Percentiles rank a stretch among this genome's conserved stretches.
phyloP scores from a whole-genome alignment of 2,329 filamentous ascomycete species.

The Colletotrichum sp. region DNA sequence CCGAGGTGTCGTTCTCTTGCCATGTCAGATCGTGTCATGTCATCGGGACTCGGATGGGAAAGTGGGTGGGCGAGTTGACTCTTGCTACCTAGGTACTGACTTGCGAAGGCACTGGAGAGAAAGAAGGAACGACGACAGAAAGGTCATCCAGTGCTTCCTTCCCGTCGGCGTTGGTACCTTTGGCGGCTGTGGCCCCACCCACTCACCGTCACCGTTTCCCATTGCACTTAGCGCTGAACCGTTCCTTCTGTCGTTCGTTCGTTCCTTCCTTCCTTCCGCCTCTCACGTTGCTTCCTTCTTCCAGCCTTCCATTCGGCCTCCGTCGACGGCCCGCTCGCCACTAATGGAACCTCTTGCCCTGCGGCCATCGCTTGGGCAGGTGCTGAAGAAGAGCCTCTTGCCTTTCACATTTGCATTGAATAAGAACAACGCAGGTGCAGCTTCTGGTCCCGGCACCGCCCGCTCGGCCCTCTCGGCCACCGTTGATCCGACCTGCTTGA shows the following conservation, averaged over 20 bases:
- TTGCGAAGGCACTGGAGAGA: not conserved
- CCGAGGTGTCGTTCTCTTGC: not conserved
- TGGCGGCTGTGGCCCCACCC: not conserved
- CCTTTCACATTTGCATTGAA: not conserved
- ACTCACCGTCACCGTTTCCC: not conserved
- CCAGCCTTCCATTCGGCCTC: not conserved
- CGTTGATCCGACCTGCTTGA: not conserved
- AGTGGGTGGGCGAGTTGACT: not conserved
- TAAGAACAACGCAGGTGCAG: not conserved
- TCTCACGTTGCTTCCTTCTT: not conserved
- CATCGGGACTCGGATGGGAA: not conserved
- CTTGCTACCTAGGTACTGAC: not conserved
- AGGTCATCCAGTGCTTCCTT: not conserved
- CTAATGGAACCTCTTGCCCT: not conserved
- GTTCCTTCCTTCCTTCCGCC: not conserved
- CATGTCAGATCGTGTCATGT: not conserved
- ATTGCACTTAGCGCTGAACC: not conserved
- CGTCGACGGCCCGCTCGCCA: not conserved
- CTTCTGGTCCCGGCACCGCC: not conserved
- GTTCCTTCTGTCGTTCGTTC: not conserved
- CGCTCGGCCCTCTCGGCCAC: conserved; percentile 12
- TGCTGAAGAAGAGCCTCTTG: not conserved
- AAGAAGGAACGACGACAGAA: not conserved
- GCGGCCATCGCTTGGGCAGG: not conserved
- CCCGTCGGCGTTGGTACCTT: not conserved